Conservation (phyloP, 306 rosid species). For the Cercis canadensis region DNA sequence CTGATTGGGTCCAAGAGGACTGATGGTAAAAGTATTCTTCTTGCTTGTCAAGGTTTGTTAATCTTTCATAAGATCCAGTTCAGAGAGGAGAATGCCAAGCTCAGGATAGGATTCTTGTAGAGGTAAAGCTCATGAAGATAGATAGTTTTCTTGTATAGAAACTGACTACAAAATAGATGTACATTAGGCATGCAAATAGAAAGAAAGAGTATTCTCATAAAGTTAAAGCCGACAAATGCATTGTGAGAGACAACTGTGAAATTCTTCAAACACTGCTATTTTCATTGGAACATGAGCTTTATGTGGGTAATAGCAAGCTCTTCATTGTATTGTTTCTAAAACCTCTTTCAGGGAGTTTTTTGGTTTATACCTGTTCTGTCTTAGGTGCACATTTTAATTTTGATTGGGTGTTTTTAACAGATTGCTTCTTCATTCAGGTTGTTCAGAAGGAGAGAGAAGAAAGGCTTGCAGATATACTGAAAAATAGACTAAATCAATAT, state of each 20-base stretch:
- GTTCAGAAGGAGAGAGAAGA: slow-evolving; percentile 98
- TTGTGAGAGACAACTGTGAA: too few relatives aligned
- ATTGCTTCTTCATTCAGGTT: slow-evolving; percentile 57
- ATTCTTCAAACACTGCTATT: background rate
- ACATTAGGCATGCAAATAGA: too few relatives aligned
- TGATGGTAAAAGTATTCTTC: background rate
- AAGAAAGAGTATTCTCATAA: too few relatives aligned
- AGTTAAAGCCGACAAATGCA: too few relatives aligned
- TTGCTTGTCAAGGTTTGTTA: background rate
- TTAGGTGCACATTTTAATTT: slow-evolving; percentile 17
- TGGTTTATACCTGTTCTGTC: background rate
- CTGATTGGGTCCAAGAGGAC: background rate
- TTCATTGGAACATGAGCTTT: background rate
- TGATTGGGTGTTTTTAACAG: slow-evolving; percentile 31
- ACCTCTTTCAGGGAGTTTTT: background rate
- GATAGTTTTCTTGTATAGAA: too few relatives aligned
- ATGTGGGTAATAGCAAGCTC: background rate
- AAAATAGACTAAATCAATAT: slow-evolving; percentile 76
- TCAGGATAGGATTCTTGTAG: too few relatives aligned
- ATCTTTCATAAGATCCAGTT: too few relatives aligned
- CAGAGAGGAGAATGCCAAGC: too few relatives aligned
- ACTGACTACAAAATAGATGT: too few relatives aligned
- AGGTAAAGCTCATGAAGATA: too few relatives aligned
- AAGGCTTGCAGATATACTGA: slow-evolving; percentile 75
- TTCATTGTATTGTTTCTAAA: slow-evolving; percentile 3